Base-by-base conservation (phyloP, 106 monocot genomes). In the Ottelia alismoides region DNA sequence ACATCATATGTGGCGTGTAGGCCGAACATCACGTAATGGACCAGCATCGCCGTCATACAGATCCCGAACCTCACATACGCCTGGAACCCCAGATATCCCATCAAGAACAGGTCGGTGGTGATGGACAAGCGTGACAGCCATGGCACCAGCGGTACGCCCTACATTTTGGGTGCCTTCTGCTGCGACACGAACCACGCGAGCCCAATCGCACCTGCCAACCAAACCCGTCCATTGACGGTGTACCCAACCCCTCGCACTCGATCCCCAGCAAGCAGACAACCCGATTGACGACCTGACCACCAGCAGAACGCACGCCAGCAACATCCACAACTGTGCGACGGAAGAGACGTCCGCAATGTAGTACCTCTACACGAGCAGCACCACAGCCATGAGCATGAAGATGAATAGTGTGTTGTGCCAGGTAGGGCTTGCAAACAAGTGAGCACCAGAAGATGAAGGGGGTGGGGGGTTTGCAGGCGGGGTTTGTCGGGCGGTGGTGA, bases 1-100 rank as follows among this genome's bases (percentile, higher is more conserved):
- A 75, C 47, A 24, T 91, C 90, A 53, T 85, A 91, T 9, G 91
- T 81, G 6, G 85, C 84, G 51, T 91, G 91, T 17, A 91, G 45
- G 2, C 77, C 85, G 12, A 85, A 56, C 5, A 91, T 27, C 27
- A 81, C 48, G 49, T 85, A 91, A 48, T 91, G 78, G n/a, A 73
- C 18, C 27, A 91, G 23, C 91, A 91, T 91, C 22, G 72, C 21
- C 25, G 12, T 44, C 0, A 70, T 81, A 57, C 84, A 85, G 12
- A 91, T 28, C n/a, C 67, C 81, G 43, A 85, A 91, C 53, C 91
- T 72, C 0, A 81, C 20, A 55, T 72, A 91, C 0, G 84, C 72
- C 24, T 70, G 32, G 10, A 32, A 61, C 1, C 78, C 81, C 22
- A 85, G 61, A 19, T 84, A 91, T 0, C 85, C 91, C 91, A 91